phyloP scores from a whole-genome alignment of 2,329 filamentous ascomycete genomes.

The Trematosphaeria pertusa region DNA sequence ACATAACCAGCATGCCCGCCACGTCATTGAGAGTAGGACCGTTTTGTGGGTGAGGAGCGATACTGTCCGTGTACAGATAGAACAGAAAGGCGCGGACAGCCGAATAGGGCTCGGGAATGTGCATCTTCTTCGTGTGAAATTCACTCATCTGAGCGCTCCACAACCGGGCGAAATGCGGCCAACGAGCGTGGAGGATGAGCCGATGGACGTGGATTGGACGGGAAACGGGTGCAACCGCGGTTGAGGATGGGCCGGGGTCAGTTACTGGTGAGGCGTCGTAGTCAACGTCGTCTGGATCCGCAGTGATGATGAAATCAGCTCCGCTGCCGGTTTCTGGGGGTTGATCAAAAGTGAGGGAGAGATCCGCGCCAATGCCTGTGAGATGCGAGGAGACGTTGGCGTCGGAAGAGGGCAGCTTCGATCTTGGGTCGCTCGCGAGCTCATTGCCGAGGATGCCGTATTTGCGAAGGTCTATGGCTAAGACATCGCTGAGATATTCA shows the following conservation, averaged over 20 bases:
- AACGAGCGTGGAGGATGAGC: constrained; percentile 90
- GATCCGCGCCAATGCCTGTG: constrained; percentile 78
- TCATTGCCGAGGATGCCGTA: constrained; percentile 91
- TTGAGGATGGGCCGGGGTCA: constrained; percentile 38
- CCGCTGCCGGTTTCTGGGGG: constrained; percentile 84
- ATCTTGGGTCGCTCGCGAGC: constrained; percentile 55
- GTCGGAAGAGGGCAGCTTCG: constrained; percentile 57
- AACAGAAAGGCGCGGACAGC: constrained; percentile 95
- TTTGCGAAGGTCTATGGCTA: constrained; percentile 89
- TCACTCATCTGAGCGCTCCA: constrained; percentile 96
- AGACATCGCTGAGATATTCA: constrained; percentile 92
- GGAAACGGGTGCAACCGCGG: constrained; percentile 58
- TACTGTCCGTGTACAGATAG: constrained; percentile 96
- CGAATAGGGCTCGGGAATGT: constrained; percentile 94
- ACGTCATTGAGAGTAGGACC: constrained; percentile 77
- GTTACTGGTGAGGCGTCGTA: constrained; percentile 68
- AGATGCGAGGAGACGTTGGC: constrained; percentile 59
- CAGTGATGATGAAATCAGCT: constrained; percentile 90
- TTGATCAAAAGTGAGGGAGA: constrained; percentile 86
- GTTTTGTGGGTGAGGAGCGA: constrained; percentile 56
- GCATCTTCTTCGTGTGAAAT: constrained; percentile 96
- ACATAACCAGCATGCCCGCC: constrained; percentile 94
- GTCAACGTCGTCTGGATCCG: constrained; percentile 75
- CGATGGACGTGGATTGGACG: constrained; percentile 92
- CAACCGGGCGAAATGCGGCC: constrained; percentile 93